Base-by-base conservation (phyloP, 2,329 filamentous ascomycete species). In the Biscogniauxia marginata region DNA sequence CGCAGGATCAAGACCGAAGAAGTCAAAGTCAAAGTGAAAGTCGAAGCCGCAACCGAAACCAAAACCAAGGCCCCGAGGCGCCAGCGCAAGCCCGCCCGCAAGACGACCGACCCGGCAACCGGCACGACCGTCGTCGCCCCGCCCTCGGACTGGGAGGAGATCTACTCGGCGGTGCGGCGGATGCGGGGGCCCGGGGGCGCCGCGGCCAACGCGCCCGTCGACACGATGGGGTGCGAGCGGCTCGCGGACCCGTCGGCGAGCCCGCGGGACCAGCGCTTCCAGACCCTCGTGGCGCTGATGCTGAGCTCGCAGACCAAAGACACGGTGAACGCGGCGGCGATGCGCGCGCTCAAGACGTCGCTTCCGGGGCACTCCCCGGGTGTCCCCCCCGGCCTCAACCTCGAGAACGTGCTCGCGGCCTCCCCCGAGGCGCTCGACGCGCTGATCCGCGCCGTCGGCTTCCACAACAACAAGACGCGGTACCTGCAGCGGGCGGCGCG, bases 151-250 rank as follows among this genome's bases (percentile, higher is more conserved):
- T 76, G 95, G 95, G 85, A 91, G 60, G 83, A 86, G 55, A 85
- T 96, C 55, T 99, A 97, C 74, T 75, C 81, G 30, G 76, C 84
- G 0, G 89, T 96, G 46, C 87, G 88, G 67, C 82, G 84, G 67
- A 97, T 98, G 92, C 87, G 85, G 2, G 71, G 74, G 4, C 70
- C 75, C 0, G 81, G 79, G 3, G 81, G 80, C 6, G 68, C 74
- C 75, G 75, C 89, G 70, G 70, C 83, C 77, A 74, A 89, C 82
- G 95, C 95, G 0, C 90, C 93, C 0, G 95, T 99, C 9, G 95
- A 99, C 72, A 98, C 93, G 0, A 97, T 98, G 93, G 95, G 95
- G 9, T 99, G 95, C 74, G 92, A 92, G 73, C 83, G 84, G 7
- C 79, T 95, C 8, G 90, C 89, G 2, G 75, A 80, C 49, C 71